Conservation (phyloP, 2,329 filamentous ascomycete species). For the Grosmannia clavigera region DNA sequence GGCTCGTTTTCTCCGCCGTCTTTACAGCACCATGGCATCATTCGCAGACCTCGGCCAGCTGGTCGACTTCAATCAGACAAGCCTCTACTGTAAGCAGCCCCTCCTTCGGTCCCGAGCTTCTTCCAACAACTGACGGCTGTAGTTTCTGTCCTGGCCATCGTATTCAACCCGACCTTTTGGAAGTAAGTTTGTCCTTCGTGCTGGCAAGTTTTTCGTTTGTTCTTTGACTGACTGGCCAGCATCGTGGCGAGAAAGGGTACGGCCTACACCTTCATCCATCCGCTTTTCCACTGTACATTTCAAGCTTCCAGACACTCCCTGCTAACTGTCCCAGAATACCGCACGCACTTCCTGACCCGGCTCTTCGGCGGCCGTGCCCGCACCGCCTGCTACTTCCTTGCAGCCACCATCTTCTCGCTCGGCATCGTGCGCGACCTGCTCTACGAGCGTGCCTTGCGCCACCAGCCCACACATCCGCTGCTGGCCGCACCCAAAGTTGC, state of each 20-base stretch:
- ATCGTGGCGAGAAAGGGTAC: conserved; percentile 73
- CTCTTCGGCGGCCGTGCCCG: conserved; percentile 69
- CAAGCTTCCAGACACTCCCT: too few relatives aligned
- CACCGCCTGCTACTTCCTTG: conserved; percentile 80
- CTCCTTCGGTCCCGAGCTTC: background rate
- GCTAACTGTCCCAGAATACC: conserved; percentile 56
- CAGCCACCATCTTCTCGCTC: conserved; percentile 77
- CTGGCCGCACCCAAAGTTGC: conserved; percentile 49
- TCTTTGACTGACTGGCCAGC: conserved; percentile 31
- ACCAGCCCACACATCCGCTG: conserved; percentile 62
- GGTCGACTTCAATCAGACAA: conserved; percentile 55
- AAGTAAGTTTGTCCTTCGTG: conserved; percentile 52
- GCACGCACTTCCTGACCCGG: conserved; percentile 76
- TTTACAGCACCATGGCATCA: conserved; percentile 1
- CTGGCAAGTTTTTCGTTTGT: background rate
- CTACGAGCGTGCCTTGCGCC: conserved; percentile 71
- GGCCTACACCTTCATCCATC: conserved; percentile 3
- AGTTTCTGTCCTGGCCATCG: conserved; percentile 75
- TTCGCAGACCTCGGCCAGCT: conserved; percentile 16
- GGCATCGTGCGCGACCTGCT: conserved; percentile 80
- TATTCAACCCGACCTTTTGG: conserved; percentile 98
- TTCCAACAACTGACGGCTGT: background rate
- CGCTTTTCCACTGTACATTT: background rate
- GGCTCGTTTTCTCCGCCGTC: too few relatives aligned
- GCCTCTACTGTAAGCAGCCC: conserved; percentile 46